Evolutionary conservation across 2,329 filamentous ascomycete species (phyloP).

Genomic region (Spiromastix sp.): DNA sequence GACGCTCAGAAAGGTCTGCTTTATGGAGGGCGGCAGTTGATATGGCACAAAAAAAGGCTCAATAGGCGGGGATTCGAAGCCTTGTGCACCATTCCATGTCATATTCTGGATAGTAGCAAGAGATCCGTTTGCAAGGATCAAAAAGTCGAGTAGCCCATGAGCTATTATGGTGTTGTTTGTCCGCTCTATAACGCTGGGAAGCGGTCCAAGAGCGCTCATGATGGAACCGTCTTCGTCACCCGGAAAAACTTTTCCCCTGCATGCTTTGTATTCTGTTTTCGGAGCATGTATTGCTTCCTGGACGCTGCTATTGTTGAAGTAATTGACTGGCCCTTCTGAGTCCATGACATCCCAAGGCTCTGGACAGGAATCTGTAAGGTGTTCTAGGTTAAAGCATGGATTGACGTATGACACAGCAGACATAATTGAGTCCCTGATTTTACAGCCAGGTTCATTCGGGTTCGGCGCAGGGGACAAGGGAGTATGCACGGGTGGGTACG

Average conservation of each 20-base stretch:
- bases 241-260: slow-evolving; percentile 38
- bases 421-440: slow-evolving; percentile 48
- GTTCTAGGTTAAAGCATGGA: slow-evolving; percentile 71
- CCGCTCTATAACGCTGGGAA: slow-evolving; percentile 62
- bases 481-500: slow-evolving; percentile 57
- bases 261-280: slow-evolving; percentile 45
- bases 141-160: slow-evolving; percentile 60
- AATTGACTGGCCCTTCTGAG: slow-evolving; percentile 54
- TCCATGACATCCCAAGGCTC: slow-evolving; percentile 57
- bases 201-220: slow-evolving; percentile 45
- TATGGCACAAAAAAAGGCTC: slow-evolving; percentile 62
- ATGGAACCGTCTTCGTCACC: slow-evolving; percentile 29
- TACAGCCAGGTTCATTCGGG: slow-evolving; percentile 39
- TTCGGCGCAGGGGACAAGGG: slow-evolving; percentile 44
- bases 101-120: slow-evolving; percentile 69
- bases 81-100: slow-evolving; percentile 63
- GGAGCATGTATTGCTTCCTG: slow-evolving; percentile 58
- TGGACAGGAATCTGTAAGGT: slow-evolving; percentile 62
- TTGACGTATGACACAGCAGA: slow-evolving; percentile 49
- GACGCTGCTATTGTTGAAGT: slow-evolving; percentile 62
- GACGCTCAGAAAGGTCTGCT: slow-evolving; percentile 6
- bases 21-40: slow-evolving; percentile 25
- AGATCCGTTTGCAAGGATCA: slow-evolving; percentile 59
- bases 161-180: slow-evolving; percentile 64
- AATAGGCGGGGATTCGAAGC: slow-evolving; percentile 52